Evolutionary conservation across 139 green algal species (phyloP).

Genomic region (Diplosphaera chodatii): DNA sequence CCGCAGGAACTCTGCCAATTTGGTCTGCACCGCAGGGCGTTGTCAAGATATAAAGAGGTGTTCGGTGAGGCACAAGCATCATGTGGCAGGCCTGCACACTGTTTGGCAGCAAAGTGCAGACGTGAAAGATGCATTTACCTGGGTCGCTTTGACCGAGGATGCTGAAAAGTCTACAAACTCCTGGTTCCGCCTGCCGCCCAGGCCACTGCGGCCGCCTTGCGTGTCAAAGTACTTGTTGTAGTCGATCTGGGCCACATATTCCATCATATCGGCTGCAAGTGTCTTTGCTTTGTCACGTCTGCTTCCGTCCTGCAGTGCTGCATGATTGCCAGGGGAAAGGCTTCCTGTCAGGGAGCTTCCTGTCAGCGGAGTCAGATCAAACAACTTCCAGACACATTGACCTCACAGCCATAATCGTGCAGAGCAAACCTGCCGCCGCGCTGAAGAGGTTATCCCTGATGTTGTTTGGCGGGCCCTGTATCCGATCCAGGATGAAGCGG

Average conservation of each 20-base stretch:
- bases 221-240: slow-evolving; percentile 42
- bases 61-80: no score
- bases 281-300: slow-evolving; percentile 16
- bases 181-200: slow-evolving; percentile 23
- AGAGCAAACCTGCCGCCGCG: slow-evolving; percentile 33
- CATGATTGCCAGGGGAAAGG: not conserved
- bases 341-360: no score
- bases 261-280: slow-evolving; percentile 19
- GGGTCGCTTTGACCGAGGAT: slow-evolving; percentile 9
- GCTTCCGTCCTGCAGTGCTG: slow-evolving; percentile 11
- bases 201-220: slow-evolving; percentile 5
- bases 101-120: no score
- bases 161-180: slow-evolving; percentile 35
- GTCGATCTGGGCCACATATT: slow-evolving; percentile 34
- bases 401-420: no score
- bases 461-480: slow-evolving; percentile 57
- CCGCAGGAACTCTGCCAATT: slow-evolving; percentile 38
- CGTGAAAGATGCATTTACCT: slow-evolving; percentile 3
- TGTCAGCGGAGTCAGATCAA: no score
- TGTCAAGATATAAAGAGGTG: no score
- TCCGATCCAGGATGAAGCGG: slow-evolving; percentile 11
- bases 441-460: slow-evolving; percentile 42
- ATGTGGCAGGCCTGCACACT: no score
- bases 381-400: no score
- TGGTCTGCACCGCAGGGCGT: slow-evolving; percentile 7